These are phyloP conservation scores for Candida smagusa DNA, from an alignment of 1,139 yeast genomes.

Conservation along the genomic window DNA sequence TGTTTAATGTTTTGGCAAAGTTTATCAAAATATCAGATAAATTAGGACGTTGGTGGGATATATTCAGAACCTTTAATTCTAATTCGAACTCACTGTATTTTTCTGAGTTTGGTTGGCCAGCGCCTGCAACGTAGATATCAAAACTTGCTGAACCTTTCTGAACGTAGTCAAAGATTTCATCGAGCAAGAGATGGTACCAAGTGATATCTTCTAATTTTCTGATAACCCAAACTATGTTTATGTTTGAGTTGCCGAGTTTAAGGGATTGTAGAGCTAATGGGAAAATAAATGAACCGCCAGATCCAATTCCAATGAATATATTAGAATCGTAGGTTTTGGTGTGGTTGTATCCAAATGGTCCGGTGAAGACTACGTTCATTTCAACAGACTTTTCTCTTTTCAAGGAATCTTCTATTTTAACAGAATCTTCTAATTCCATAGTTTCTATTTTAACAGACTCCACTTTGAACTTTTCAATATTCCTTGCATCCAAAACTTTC, in stretches of 20 bases:
- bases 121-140: slow-evolving; percentile 23
- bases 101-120: not conserved
- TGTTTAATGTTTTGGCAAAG: slow-evolving; percentile 2
- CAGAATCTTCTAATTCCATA: too few species aligned
- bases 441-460: too few species aligned
- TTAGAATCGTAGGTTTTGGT: slow-evolving; percentile 40
- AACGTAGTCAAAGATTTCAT: slow-evolving; percentile 25
- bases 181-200: slow-evolving; percentile 38
- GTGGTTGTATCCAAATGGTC: slow-evolving; percentile 47
- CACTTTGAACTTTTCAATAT: too few species aligned
- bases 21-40: slow-evolving; percentile 1
- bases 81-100: too few species aligned
- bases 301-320: slow-evolving; percentile 41
- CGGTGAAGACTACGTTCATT: slow-evolving; percentile 35
- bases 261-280: slow-evolving; percentile 44
- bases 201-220: slow-evolving; percentile 20
- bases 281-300: slow-evolving; percentile 45
- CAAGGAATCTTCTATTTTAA: not conserved
- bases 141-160: slow-evolving; percentile 22
- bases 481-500: too few species aligned
- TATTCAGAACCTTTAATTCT: too few species aligned
- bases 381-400: slow-evolving; percentile 1
- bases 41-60: slow-evolving; percentile 3
- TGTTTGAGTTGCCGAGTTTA: slow-evolving; percentile 23
- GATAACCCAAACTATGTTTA: slow-evolving; percentile 36